Conservation (phyloP, 2,329 filamentous ascomycete genomes). For the Trichoderma harzianum region DNA sequence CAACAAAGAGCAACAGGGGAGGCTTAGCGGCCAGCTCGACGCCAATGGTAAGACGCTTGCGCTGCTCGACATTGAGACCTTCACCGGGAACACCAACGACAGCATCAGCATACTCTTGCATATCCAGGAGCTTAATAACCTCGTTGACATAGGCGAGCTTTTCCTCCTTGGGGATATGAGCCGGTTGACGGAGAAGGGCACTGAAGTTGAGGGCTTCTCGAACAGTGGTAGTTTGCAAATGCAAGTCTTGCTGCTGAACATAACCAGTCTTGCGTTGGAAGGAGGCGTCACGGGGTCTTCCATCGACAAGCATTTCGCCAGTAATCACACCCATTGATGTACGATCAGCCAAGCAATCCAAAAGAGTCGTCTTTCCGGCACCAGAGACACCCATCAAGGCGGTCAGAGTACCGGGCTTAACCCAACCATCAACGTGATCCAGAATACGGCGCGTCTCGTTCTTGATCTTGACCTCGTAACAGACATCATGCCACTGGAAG, state of each 20-base stretch:
- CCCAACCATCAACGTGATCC: conserved; percentile 86
- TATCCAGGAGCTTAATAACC: conserved; percentile 85
- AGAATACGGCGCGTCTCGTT: conserved; percentile 70
- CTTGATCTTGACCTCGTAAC: conserved; percentile 77
- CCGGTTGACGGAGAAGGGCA: conserved; percentile 79
- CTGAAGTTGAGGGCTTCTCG: conserved; percentile 85
- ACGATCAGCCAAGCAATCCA: conserved; percentile 82
- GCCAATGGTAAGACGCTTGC: conserved; percentile 82
- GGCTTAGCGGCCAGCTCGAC: conserved; percentile 96
- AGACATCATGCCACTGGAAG: conserved; percentile 84
- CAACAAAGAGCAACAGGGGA: conserved; percentile 82
- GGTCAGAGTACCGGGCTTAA: conserved; percentile 86
- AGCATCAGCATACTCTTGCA: conserved; percentile 86
- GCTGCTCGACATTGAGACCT: conserved; percentile 70
- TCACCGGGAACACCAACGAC: conserved; percentile 87
- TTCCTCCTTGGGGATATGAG: conserved; percentile 65
- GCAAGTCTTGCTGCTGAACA: conserved; percentile 89
- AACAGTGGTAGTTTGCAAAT: conserved; percentile 79
- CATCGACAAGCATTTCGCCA: conserved; percentile 72
- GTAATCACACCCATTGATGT: conserved; percentile 85
- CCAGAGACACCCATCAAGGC: conserved; percentile 89
- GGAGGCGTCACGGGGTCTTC: conserved; percentile 66
- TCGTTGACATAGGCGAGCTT: conserved; percentile 87
- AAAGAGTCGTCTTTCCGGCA: conserved; percentile 88
- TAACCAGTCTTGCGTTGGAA: conserved; percentile 94